Evolutionary conservation across 331 rosid genomes (phyloP).

Genomic region (Erythrophleum ivorense): DNA sequence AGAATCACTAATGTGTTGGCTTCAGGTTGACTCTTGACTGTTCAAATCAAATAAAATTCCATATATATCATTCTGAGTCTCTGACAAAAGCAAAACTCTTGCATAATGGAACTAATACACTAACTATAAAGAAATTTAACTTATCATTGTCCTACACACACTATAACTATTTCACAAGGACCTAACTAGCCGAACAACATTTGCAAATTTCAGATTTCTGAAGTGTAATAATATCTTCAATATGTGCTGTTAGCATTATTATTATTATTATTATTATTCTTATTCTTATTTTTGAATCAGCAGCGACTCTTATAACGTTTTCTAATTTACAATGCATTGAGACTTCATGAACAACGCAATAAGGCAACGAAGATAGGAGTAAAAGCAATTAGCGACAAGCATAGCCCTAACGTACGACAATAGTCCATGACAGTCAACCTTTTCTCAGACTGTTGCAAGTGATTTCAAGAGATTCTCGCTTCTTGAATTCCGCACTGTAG

Average conservation of each 20-base stretch:
- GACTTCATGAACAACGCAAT: not conserved
- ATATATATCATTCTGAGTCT: not conserved
- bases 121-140: not conserved
- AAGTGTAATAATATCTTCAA: not conserved
- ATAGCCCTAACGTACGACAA: not conserved
- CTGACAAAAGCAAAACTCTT: not conserved
- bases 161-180: not conserved
- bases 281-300: not conserved
- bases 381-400: not conserved
- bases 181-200: not conserved
- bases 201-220: not conserved
- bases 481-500: conserved; percentile 47
- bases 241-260: not conserved
- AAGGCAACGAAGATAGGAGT: not conserved
- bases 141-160: not conserved
- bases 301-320: not conserved
- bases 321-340: too few relatives aligned
- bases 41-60: conserved; percentile 1
- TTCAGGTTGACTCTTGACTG: not conserved
- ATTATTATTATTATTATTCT: not conserved
- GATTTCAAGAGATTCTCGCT: conserved; percentile 63
- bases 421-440: conserved; percentile 38
- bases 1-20: not conserved
- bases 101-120: not conserved
- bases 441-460: conserved; percentile 54